These are phyloP conservation scores for Seminavis robusta DNA, from an alignment of 108 stramenopile species.

Conservation along the genomic window DNA sequence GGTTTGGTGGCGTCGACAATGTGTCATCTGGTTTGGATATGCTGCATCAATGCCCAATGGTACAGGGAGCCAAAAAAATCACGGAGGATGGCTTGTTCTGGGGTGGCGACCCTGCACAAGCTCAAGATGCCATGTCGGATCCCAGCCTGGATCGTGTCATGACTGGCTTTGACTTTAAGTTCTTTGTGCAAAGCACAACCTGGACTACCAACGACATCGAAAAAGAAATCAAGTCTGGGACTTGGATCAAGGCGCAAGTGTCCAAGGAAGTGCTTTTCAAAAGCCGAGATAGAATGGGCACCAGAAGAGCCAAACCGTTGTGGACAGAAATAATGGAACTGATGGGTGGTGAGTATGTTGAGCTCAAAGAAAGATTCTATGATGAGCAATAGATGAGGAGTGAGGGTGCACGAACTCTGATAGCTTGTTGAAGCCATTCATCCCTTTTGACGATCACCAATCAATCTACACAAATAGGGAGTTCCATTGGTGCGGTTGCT, in stretches of 20 bases:
- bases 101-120: conserved; percentile 77
- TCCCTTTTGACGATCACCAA: too few relatives aligned
- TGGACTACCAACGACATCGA: conserved; percentile 47
- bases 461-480: too few relatives aligned
- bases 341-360: conserved; percentile 64
- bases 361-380: conserved; percentile 59
- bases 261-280: conserved; percentile 64
- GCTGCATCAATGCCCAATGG: conserved; percentile 66
- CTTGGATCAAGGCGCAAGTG: conserved; percentile 52
- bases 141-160: conserved; percentile 37
- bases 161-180: conserved; percentile 87
- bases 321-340: conserved; percentile 87
- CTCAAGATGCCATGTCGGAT: conserved; percentile 74
- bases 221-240: conserved; percentile 55
- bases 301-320: conserved; percentile 75
- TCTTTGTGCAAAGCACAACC: conserved; percentile 76
- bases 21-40: conserved; percentile 46
- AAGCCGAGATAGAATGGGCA: conserved; percentile 72
- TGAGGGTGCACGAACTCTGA: too few relatives aligned
- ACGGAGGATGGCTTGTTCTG: conserved; percentile 77
- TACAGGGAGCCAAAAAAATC: conserved; percentile 51
- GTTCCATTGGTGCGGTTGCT: too few relatives aligned
- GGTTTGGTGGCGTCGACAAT: conserved; percentile 75
- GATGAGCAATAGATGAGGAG: too few relatives aligned
- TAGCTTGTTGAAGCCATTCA: too few relatives aligned